Percentiles rank a stretch among this genome's conserved stretches.
phyloP scores from a whole-genome alignment of 148 eudicot genomes.

The Spergularia marina region DNA sequence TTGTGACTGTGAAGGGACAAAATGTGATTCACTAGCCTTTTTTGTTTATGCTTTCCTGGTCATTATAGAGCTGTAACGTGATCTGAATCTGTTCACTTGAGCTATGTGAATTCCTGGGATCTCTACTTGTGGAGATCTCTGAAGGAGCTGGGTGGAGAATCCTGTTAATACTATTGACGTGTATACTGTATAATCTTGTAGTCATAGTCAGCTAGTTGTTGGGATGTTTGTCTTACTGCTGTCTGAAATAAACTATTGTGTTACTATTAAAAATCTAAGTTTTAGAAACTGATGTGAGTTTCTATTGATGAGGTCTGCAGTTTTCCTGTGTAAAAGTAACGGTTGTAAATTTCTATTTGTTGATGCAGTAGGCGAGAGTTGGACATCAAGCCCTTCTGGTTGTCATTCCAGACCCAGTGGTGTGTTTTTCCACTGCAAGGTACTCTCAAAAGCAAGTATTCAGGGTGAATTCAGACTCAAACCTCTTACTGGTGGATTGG shows the following conservation, averaged over 20 bases:
- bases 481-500: conserved; percentile 91
- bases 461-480: conserved; percentile 62
- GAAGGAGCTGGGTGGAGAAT: not conserved
- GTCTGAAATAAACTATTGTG: not conserved
- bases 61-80: not conserved
- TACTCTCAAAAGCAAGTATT: conserved; percentile 85
- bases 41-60: not conserved
- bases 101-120: not conserved
- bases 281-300: not conserved
- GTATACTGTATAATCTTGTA: too few species aligned
- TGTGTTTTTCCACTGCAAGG: conserved; percentile 83
- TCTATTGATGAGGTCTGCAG: not conserved
- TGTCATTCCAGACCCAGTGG: conserved; percentile 93
- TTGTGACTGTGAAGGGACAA: not conserved
- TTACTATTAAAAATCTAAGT: not conserved
- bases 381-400: conserved; percentile 72
- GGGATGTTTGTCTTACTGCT: not conserved
- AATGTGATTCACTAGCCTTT: not conserved
- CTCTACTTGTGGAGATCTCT: not conserved
- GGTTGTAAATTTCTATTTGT: conserved; percentile 27
- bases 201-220: too few species aligned
- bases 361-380: conserved; percentile 79
- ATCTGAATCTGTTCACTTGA: not conserved
- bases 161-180: not conserved
- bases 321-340: not conserved